Percentiles rank a stretch among this genome's conserved stretches.
Conservation (phyloP, 352 stramenopile genomes). For the Phytophthora aleatoria region DNA sequence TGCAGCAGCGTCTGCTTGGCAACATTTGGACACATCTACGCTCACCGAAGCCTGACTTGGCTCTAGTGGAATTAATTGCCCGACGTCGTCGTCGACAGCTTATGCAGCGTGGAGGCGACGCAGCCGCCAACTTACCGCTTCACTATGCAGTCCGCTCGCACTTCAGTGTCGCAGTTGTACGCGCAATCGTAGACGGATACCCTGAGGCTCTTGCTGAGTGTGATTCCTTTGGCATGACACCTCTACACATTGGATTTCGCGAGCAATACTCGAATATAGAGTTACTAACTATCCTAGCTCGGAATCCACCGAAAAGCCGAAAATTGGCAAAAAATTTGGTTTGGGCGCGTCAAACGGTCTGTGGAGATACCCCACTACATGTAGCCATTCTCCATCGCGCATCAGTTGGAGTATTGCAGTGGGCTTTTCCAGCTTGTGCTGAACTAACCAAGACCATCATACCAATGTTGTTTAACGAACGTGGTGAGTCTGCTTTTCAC, state of each 20-base stretch:
- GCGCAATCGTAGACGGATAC: conserved; percentile 44
- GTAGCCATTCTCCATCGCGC: conserved; percentile 37
- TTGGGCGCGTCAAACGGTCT: conserved; percentile 29
- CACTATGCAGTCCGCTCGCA: conserved; percentile 56
- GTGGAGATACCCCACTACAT: conserved; percentile 49
- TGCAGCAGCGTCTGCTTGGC: conserved; percentile 47
- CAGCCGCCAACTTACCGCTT: conserved; percentile 49
- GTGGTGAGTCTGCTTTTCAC: conserved; percentile 52
- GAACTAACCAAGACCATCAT: neutral
- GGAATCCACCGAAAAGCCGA: conserved; percentile 1
- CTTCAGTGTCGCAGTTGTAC: conserved; percentile 41
- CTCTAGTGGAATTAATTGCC: conserved; percentile 58
- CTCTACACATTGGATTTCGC: conserved; percentile 63
- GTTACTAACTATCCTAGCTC: conserved; percentile 38
- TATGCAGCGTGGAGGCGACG: conserved; percentile 49
- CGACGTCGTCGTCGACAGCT: conserved; percentile 55
- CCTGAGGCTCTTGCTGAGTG: conserved; percentile 39
- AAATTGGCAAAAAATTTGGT: conserved; percentile 11
- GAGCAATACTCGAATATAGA: conserved; percentile 32
- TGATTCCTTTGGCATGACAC: conserved; percentile 67
- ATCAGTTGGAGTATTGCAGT: conserved; percentile 48
- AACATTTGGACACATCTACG: conserved; percentile 59
- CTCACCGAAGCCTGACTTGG: conserved; percentile 27
- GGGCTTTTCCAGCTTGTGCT: conserved; percentile 25
- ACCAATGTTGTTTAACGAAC: conserved; percentile 36